These are phyloP conservation scores for Trichopus zeylanicus DNA, from an alignment of 116 monocot species.

Conservation along the genomic window DNA sequence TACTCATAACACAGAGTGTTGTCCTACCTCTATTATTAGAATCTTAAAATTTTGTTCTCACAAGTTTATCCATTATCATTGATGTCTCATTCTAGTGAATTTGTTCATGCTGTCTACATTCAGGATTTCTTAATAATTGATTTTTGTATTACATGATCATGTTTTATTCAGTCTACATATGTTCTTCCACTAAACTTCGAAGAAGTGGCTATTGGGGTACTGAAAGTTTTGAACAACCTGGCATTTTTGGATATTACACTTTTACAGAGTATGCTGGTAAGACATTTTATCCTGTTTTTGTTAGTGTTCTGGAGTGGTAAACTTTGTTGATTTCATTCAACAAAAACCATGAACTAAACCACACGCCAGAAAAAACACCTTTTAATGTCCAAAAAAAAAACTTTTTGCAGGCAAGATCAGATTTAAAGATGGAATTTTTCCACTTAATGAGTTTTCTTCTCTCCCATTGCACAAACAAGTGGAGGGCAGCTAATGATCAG, in stretches of 20 bases:
- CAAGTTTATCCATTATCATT: background rate
- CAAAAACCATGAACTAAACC: too few species aligned
- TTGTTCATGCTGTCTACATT: background rate
- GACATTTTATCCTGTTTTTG: slow-evolving; percentile 3
- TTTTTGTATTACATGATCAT: background rate
- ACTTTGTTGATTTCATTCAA: too few species aligned
- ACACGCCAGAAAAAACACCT: too few species aligned
- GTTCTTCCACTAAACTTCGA: slow-evolving; percentile 94
- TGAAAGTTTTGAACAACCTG: slow-evolving; percentile 92
- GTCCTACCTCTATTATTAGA: too few species aligned
- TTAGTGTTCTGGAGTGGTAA: too few species aligned
- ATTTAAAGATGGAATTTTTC: slow-evolving; percentile 96
- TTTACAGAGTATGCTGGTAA: slow-evolving; percentile 90
- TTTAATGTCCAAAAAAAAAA: too few species aligned
- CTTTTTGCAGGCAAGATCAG: slow-evolving; percentile 63
- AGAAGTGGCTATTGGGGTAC: slow-evolving; percentile 88
- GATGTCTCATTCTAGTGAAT: background rate
- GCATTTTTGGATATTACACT: slow-evolving; percentile 65
- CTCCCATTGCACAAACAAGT: slow-evolving; percentile 83
- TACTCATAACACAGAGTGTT: too few species aligned
- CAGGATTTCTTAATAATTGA: background rate
- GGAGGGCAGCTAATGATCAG: slow-evolving; percentile 88
- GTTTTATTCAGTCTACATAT: slow-evolving; percentile 44
- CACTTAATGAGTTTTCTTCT: slow-evolving; percentile 98
- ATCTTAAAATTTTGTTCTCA: too few species aligned